phyloP scores from a whole-genome alignment of 805 yeast species.

The Pichia exigua region DNA sequence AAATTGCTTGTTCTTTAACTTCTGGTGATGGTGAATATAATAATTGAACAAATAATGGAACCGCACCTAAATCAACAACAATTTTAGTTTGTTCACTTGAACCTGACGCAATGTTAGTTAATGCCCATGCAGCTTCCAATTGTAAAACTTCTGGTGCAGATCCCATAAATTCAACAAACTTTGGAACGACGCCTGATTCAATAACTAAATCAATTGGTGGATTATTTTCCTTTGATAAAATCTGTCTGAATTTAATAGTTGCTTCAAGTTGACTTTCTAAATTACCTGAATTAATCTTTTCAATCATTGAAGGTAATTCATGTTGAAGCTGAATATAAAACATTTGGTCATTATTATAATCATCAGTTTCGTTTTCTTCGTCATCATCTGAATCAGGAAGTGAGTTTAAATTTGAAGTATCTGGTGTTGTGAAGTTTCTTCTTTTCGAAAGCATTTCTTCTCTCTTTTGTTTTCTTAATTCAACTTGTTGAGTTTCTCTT shows the following conservation, averaged over 20 bases:
- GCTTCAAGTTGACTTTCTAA: conserved; percentile 79
- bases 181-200: conserved; percentile 88
- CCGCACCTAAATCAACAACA: conserved; percentile 91
- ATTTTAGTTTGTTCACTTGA: conserved; percentile 79
- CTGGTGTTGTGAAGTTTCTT: conserved; percentile 56
- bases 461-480: conserved; percentile 90
- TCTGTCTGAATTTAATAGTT: conserved; percentile 88
- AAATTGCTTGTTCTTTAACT: conserved; percentile 96
- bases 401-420: conserved; percentile 4
- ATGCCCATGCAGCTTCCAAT: conserved; percentile 99
- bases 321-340: conserved; percentile 44
- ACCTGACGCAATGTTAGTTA: conserved; percentile 96
- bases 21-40: conserved; percentile 76
- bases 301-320: conserved; percentile 82
- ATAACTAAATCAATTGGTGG: conserved; percentile 95
- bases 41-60: conserved; percentile 80
- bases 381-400: conserved; percentile 37
- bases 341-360: conserved; percentile 22
- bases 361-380: conserved; percentile 46
- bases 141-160: conserved; percentile 81
- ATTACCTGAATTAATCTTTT: conserved; percentile 65
- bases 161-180: conserved; percentile 77
- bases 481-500: conserved; percentile 95
- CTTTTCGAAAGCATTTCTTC: conserved; percentile 93
- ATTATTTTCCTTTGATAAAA: conserved; percentile 85